Percentiles rank a stretch among this genome's conserved stretches.
These are phyloP conservation scores for Ogataea degrootiae DNA, from an alignment of 805 yeast genomes.

Conservation along the genomic window DNA sequence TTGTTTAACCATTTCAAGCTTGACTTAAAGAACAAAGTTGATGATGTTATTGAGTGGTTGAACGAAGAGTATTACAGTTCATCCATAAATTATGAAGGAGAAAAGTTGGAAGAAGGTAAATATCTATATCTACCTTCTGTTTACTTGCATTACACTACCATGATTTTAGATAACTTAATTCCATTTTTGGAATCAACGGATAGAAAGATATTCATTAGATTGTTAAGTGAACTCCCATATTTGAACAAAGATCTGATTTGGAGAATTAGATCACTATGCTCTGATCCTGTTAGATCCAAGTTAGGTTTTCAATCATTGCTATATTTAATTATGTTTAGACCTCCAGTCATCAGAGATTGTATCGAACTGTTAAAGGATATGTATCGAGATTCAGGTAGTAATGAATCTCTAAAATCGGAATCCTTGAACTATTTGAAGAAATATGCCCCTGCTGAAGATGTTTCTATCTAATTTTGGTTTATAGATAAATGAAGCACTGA, in stretches of 20 bases:
- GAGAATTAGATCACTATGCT: conserved; percentile 67
- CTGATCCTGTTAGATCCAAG: conserved; percentile 77
- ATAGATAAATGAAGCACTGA: not conserved
- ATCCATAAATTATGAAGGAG: conserved; percentile 36
- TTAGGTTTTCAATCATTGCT: conserved; percentile 81
- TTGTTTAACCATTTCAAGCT: conserved; percentile 68
- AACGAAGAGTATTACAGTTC: conserved; percentile 84
- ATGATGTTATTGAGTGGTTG: conserved; percentile 82
- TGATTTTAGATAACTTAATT: conserved; percentile 69
- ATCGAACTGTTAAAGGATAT: conserved; percentile 45
- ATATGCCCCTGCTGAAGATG: conserved; percentile 28
- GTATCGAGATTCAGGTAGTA: conserved; percentile 33
- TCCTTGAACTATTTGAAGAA: conserved; percentile 43
- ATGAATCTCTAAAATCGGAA: conserved; percentile 46
- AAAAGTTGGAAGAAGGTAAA: conserved; percentile 12
- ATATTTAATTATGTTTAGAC: conserved; percentile 82
- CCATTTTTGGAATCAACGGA: conserved; percentile 83
- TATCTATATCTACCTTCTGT: conserved; percentile 18
- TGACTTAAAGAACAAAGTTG: conserved; percentile 68
- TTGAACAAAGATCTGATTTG: conserved; percentile 57
- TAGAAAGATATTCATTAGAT: conserved; percentile 71
- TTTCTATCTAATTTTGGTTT: too few species aligned
- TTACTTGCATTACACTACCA: conserved; percentile 67
- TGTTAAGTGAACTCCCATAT: conserved; percentile 83
- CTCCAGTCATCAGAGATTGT: conserved; percentile 66